Percentiles rank a stretch among this genome's conserved stretches.
phyloP scores from a whole-genome alignment of 495 filamentous ascomycete species.

The Neurospora hispaniola region DNA sequence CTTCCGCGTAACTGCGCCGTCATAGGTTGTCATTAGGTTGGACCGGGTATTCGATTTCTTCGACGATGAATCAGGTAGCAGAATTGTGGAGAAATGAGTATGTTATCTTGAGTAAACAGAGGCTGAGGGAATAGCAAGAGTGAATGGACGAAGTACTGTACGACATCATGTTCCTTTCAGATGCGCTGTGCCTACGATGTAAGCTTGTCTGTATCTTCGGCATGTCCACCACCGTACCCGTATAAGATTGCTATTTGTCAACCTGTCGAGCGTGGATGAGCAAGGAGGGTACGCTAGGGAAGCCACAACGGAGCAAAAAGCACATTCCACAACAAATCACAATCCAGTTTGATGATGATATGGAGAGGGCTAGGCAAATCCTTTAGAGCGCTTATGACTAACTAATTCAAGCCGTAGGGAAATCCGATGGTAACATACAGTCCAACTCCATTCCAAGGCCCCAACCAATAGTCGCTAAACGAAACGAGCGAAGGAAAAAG shows the following conservation, averaged over 20 bases:
- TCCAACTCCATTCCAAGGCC: neutral
- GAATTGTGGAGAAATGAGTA: too few species aligned
- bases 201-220: neutral
- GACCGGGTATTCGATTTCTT: neutral
- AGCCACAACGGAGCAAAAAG: neutral
- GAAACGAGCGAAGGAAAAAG: neutral
- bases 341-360: neutral
- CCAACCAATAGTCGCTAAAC: neutral
- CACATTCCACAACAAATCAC: neutral
- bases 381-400: neutral
- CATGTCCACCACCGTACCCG: neutral
- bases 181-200: neutral
- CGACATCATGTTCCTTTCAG: neutral
- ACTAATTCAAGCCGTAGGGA: neutral
- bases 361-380: neutral
- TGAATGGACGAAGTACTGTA: neutral
- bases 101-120: neutral
- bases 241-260: neutral
- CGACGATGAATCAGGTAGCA: too few species aligned
- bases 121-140: neutral
- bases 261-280: neutral
- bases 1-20: neutral
- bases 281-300: neutral
- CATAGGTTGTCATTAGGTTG: neutral
- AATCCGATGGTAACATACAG: neutral